Conservation (phyloP, 495 filamentous ascomycete genomes). For the Cenococcum geophilum region DNA sequence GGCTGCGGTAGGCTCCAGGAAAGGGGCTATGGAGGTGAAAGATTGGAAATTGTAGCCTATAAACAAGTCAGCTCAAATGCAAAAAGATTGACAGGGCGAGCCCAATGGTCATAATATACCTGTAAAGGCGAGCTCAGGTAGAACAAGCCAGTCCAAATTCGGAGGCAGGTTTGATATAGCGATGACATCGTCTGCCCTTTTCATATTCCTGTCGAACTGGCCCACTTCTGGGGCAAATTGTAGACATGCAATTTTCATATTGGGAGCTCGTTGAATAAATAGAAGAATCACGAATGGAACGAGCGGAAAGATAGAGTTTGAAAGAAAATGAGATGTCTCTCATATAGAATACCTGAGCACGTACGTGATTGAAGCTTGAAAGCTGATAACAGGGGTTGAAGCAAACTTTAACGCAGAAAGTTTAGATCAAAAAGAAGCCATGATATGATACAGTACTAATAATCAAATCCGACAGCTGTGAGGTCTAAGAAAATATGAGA, state of each 20-base stretch:
- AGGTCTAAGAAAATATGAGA: too few relatives aligned
- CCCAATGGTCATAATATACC: constrained; percentile 46
- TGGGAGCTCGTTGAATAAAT: constrained; percentile 4
- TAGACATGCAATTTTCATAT: constrained; percentile 74
- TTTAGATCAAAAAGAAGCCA: too few relatives aligned
- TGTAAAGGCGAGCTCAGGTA: constrained; percentile 85
- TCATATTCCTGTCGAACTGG: constrained; percentile 69
- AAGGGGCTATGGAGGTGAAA: constrained; percentile 65
- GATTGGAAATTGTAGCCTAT: constrained; percentile 89
- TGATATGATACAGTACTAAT: too few relatives aligned
- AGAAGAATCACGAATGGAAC: not conserved
- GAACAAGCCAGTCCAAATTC: constrained; percentile 63
- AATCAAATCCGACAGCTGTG: too few relatives aligned
- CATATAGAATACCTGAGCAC: too few relatives aligned
- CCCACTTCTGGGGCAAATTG: constrained; percentile 72
- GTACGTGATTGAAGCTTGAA: too few relatives aligned
- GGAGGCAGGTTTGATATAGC: constrained; percentile 45
- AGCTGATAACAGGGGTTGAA: too few relatives aligned
- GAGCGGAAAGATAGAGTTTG: not conserved
- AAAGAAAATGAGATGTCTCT: not conserved
- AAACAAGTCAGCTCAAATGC: not conserved
- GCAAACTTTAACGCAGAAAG: too few relatives aligned
- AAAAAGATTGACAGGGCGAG: not conserved
- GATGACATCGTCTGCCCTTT: constrained; percentile 65
- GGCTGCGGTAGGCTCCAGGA: constrained; percentile 67